Evolutionary conservation across 2,329 filamentous ascomycete species (phyloP).

Genomic region (Raffaelea arxii): DNA sequence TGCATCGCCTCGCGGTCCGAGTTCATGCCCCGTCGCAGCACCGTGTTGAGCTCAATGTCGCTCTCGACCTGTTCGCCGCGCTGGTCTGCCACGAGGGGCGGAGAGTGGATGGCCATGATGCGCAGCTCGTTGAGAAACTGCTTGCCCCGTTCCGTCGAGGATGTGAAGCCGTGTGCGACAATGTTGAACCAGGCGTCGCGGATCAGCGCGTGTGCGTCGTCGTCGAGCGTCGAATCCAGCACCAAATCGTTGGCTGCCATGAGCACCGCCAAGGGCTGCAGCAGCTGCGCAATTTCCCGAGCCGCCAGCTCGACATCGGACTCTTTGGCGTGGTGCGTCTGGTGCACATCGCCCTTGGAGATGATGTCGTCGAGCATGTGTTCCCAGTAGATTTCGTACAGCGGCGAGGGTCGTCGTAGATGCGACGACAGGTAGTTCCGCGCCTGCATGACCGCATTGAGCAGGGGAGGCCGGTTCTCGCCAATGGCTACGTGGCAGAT

Average conservation of each 20-base stretch:
- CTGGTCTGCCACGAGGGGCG: slow-evolving; percentile 79
- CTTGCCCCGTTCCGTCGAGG: slow-evolving; percentile 62
- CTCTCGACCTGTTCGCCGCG: slow-evolving; percentile 86
- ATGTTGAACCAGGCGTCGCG: slow-evolving; percentile 98
- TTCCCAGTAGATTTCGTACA: slow-evolving; percentile 76
- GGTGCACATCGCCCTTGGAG: slow-evolving; percentile 78
- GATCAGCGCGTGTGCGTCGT: slow-evolving; percentile 63
- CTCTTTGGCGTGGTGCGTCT: slow-evolving; percentile 62
- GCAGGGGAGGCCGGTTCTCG: slow-evolving; percentile 55
- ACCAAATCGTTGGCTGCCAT: slow-evolving; percentile 58
- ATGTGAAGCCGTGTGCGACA: slow-evolving; percentile 81
- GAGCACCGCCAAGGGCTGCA: slow-evolving; percentile 79
- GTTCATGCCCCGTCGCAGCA: slow-evolving; percentile 77
- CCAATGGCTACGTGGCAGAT: slow-evolving; percentile 64
- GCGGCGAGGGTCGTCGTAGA: slow-evolving; percentile 56
- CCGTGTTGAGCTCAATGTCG: slow-evolving; percentile 92
- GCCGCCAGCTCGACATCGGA: slow-evolving; percentile 75
- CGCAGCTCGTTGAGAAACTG: slow-evolving; percentile 68
- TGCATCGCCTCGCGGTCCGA: slow-evolving; percentile 69
- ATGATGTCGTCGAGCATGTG: slow-evolving; percentile 81
- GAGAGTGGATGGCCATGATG: slow-evolving; percentile 76
- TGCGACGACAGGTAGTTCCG: slow-evolving; percentile 68
- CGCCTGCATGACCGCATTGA: slow-evolving; percentile 71
- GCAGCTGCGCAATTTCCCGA: slow-evolving; percentile 75
- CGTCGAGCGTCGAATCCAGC: slow-evolving; percentile 40